Percentiles rank a stretch among this genome's conserved stretches.
These are phyloP conservation scores for Pharnaceum exiguum DNA, from an alignment of 148 eudicot species.

Conservation along the genomic window DNA sequence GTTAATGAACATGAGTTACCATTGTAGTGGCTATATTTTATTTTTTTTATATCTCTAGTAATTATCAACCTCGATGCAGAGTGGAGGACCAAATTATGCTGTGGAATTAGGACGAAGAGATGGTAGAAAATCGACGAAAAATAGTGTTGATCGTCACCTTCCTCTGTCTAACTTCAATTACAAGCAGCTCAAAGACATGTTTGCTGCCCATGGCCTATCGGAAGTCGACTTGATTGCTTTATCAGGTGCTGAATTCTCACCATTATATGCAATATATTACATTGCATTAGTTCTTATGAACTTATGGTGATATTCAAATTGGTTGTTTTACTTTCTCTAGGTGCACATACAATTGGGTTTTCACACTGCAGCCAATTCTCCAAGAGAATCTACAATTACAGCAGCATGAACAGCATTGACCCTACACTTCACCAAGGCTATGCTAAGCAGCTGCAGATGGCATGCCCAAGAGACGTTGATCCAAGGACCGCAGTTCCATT, in stretches of 20 bases:
- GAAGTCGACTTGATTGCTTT: slow-evolving; percentile 62
- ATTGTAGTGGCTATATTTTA: too few relatives aligned
- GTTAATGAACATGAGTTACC: too few relatives aligned
- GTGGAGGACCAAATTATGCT: slow-evolving; percentile 59
- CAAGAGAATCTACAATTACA: slow-evolving; percentile 46
- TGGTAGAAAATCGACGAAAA: slow-evolving; percentile 45
- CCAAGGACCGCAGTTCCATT: slow-evolving; percentile 57
- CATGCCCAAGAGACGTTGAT: slow-evolving; percentile 58
- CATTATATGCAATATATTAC: neutral
- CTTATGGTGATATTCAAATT: too few relatives aligned
- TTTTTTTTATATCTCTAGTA: too few relatives aligned
- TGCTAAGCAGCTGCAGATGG: slow-evolving; percentile 42
- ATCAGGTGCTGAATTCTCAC: slow-evolving; percentile 30
- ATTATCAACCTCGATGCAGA: slow-evolving; percentile 37
- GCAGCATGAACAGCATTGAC: slow-evolving; percentile 35
- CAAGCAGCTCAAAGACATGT: slow-evolving; percentile 46
- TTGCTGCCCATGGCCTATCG: slow-evolving; percentile 47
- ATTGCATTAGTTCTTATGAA: too few relatives aligned
- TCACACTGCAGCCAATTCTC: slow-evolving; percentile 63
- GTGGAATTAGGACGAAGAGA: slow-evolving; percentile 78
- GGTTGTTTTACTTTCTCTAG: slow-evolving; percentile 16
- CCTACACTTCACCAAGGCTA: slow-evolving; percentile 49
- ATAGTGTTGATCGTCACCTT: slow-evolving; percentile 43
- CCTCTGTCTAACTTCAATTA: slow-evolving; percentile 40
- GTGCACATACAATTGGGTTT: slow-evolving; percentile 82